phyloP scores from a whole-genome alignment of 495 filamentous ascomycete genomes.

The Amphirosellinia nigrospora region DNA sequence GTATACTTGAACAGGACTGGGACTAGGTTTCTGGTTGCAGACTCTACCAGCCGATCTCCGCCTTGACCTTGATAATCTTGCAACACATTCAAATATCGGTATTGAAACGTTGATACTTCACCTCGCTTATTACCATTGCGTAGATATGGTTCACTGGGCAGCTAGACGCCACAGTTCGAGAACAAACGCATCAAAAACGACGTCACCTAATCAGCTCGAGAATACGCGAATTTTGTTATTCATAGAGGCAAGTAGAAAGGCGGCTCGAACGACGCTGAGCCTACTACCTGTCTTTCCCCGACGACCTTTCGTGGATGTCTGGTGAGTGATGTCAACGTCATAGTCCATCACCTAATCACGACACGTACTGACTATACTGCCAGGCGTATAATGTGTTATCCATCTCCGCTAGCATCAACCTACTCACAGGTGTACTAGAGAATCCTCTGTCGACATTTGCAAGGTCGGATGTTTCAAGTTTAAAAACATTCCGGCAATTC shows the following conservation, averaged over 20 bases:
- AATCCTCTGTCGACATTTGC: constrained; percentile 3
- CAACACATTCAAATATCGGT: not conserved
- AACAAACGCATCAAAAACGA: not conserved
- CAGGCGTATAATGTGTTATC: constrained; percentile 17
- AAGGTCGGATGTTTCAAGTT: constrained; percentile 2
- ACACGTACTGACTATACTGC: not conserved
- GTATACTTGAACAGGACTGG: not conserved
- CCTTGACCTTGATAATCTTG: constrained; percentile 7
- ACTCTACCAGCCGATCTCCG: not conserved
- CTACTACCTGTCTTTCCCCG: not conserved
- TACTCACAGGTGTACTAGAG: constrained; percentile 3
- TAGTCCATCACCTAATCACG: not conserved
- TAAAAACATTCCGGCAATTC: constrained; percentile 8
- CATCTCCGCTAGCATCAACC: constrained; percentile 5
- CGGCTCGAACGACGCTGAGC: constrained; percentile 11
- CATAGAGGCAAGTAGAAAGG: constrained; percentile 8
- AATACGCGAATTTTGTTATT: not conserved
- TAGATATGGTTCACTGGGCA: constrained; percentile 10
- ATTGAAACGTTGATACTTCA: constrained; percentile 7
- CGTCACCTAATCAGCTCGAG: not conserved
- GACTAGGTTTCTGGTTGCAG: constrained; percentile 3
- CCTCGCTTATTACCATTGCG: constrained; percentile 10
- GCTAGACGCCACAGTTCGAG: constrained; percentile 3
- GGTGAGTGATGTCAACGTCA: not conserved
- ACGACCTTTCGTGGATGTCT: constrained; percentile 2